A percentile compares a stretch with the other conserved stretches of the same genome.
Evolutionary conservation across 192 early-diverging fungal species (phyloP).

Genomic region (Podochytrium sp.): DNA sequence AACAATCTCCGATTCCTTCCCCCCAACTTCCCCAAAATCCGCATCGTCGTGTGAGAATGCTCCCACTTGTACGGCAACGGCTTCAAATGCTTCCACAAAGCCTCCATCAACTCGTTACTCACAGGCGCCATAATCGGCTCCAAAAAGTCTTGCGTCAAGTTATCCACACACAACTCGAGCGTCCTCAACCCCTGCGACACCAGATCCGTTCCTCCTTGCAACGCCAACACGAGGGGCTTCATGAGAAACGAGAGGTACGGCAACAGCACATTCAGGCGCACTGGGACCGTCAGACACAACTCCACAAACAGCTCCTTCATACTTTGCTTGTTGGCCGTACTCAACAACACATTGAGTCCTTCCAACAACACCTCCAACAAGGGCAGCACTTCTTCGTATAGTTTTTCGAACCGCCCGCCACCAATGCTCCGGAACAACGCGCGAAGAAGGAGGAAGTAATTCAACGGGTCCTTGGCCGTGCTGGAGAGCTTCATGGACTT

Average conservation of each 20-base stretch:
- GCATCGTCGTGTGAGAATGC: conserved; percentile 83
- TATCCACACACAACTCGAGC: conserved; percentile 97
- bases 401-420: conserved; percentile 91
- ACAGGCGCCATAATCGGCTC: conserved; percentile 96
- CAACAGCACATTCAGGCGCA: conserved; percentile 88
- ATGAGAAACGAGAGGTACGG: conserved; percentile 93
- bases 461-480: conserved; percentile 82
- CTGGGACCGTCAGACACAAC: conserved; percentile 95
- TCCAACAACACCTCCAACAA: conserved; percentile 90
- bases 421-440: conserved; percentile 94
- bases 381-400: conserved; percentile 96
- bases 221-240: conserved; percentile 92
- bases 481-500: conserved; percentile 82
- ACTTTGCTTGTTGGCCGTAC: conserved; percentile 78
- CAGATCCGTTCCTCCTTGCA: conserved; percentile 88
- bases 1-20: conserved; percentile 92
- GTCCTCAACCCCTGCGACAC: conserved; percentile 96
- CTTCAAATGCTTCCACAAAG: conserved; percentile 89
- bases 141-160: conserved; percentile 93
- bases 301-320: conserved; percentile 98
- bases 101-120: conserved; percentile 91
- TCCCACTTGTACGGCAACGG: conserved; percentile 82
- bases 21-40: conserved; percentile 98
- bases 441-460: conserved; percentile 92
- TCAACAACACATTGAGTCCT: conserved; percentile 80